Evolutionary conservation across 2,329 filamentous ascomycete genomes (phyloP), one percentile per base, ranked within the genome.

Genomic region (Phialemonium atrogriseum): DNA sequence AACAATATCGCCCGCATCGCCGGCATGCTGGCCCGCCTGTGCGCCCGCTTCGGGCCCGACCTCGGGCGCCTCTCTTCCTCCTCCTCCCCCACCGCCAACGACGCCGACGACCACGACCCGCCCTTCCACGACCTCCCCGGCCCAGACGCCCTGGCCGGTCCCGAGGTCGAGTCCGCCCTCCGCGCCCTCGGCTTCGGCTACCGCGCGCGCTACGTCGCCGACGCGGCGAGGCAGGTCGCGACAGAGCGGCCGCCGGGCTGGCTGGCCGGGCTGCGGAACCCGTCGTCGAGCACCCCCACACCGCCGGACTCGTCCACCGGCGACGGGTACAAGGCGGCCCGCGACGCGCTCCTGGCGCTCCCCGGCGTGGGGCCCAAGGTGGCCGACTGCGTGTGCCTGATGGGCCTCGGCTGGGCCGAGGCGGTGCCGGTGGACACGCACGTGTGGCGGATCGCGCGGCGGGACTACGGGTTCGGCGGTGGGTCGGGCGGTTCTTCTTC

Each of bases 1-100:
- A 98, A 98, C 61, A 95, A 98, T 53, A 98, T 98, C 38, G 73
- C 80, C 3, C 77, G 91, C 23, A 98, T 98, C 53, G 89, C 84
- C 5, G 84, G 93, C 58, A 98, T 98, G 91, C 87, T 83, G 48
- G 79, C 93, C 45, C 96, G 94, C 47, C 65, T 98, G 10, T 98
- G 93, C 53, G 56, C 73, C 17, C 73, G 93, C 49, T 98, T 95
- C 48, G 91, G 91, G 0, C 73, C 78, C 0, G 63, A 84, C 4
- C 73, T 96, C 33, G 84, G 75, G 10, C n/a, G n/a, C n/a, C n/a
- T n/a, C n/a, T n/a, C n/a, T n/a, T n/a, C n/a, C n/a, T n/a, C n/a
- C n/a, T n/a, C n/a, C n/a, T n/a, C n/a, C n/a, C n/a, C n/a, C n/a
- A n/a, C n/a, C n/a, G n/a, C n/a, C n/a, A n/a, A n/a, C n/a, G n/a